phyloP scores from a whole-genome alignment of 208 protist species.

The Eutreptiella sp. region DNA sequence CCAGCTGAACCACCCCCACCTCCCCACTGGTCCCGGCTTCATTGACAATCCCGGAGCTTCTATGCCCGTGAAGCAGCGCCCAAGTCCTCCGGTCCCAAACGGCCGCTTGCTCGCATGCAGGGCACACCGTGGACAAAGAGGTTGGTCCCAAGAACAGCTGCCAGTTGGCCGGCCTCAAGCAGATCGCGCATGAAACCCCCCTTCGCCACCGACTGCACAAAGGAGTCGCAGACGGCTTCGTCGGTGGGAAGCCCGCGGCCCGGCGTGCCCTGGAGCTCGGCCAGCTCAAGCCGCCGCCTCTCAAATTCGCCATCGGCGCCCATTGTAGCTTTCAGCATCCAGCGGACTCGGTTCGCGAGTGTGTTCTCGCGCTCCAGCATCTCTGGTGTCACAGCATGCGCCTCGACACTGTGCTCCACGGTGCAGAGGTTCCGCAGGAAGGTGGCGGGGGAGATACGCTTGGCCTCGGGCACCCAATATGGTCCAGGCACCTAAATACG shows the following conservation, averaged over 20 bases:
- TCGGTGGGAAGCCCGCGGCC: slow-evolving; percentile 30
- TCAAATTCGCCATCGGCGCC: slow-evolving; percentile 54
- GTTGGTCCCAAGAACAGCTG: slow-evolving; percentile 45
- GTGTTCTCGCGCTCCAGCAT: neutral
- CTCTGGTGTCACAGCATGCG: neutral
- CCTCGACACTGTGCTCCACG: neutral
- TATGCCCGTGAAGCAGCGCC: too few species aligned
- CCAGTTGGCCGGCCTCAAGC: slow-evolving; percentile 49
- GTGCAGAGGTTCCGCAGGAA: neutral
- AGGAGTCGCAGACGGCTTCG: slow-evolving; percentile 54
- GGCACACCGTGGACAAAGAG: slow-evolving; percentile 69
- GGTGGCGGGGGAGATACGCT: too few species aligned
- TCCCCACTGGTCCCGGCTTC: too few species aligned
- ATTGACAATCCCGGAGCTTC: too few species aligned
- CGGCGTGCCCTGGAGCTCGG: slow-evolving; percentile 19
- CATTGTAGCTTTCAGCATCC: slow-evolving; percentile 57
- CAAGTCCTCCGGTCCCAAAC: neutral
- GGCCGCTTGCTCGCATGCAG: neutral
- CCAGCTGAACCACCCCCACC: too few species aligned
- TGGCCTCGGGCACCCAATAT: too few species aligned
- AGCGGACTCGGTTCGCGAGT: slow-evolving; percentile 48
- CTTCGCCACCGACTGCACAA: slow-evolving; percentile 47
- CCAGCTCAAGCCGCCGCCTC: slow-evolving; percentile 54
- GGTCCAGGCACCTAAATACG: too few species aligned
- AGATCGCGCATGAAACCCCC: slow-evolving; percentile 68